phyloP scores from a whole-genome alignment of 1,139 yeast genomes.

The Scheffersomyces parashehatae region DNA sequence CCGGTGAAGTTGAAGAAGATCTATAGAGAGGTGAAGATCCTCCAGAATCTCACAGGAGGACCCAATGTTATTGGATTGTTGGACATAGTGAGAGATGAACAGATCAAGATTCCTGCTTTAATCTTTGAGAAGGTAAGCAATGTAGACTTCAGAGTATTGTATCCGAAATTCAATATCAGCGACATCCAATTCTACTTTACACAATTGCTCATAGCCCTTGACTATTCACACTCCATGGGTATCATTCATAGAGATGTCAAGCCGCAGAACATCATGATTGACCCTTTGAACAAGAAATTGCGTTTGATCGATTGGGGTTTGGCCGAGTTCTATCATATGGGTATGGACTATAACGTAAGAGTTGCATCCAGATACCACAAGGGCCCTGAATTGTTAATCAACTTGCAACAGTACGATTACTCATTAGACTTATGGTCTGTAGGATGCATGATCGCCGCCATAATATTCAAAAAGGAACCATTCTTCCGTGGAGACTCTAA shows the following conservation, averaged over 20 bases:
- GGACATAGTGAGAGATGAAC: conserved; percentile 76
- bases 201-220: conserved; percentile 68
- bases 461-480: conserved; percentile 74
- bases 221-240: conserved; percentile 80
- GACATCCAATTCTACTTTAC: conserved; percentile 74
- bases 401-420: conserved; percentile 74
- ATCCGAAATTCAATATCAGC: conserved; percentile 60
- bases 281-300: conserved; percentile 59
- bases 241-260: conserved; percentile 83
- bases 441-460: conserved; percentile 80
- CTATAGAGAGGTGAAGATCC: conserved; percentile 71
- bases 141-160: conserved; percentile 69
- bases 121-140: conserved; percentile 72
- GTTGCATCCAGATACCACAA: conserved; percentile 81
- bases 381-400: conserved; percentile 77
- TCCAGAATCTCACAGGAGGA: conserved; percentile 75
- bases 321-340: conserved; percentile 79
- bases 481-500: conserved; percentile 78
- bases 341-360: conserved; percentile 76
- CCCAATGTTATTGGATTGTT: conserved; percentile 68
- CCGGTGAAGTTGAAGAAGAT: conserved; percentile 82
- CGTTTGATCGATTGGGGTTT: conserved; percentile 83
- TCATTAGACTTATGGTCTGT: conserved; percentile 81
- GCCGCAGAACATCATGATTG: conserved; percentile 85
- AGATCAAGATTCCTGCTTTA: conserved; percentile 71